Evolutionary conservation across 768 basidiomycete species (phyloP).

Genomic region (Suillus paluster): DNA sequence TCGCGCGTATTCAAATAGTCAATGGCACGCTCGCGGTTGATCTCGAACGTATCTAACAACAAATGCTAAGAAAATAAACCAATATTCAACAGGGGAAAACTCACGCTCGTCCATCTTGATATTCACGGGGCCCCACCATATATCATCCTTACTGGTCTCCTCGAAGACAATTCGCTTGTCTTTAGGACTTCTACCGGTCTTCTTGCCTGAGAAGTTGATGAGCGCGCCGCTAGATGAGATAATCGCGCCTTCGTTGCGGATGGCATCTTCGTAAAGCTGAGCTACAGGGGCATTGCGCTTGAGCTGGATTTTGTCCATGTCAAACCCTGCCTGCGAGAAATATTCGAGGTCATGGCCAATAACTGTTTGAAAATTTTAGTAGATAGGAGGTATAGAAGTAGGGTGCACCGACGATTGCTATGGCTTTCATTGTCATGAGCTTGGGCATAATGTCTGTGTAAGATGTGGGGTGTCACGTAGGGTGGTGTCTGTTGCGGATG

Average conservation of each 20-base stretch:
- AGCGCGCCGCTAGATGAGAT: conserved; percentile 94
- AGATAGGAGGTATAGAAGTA: conserved; percentile 8
- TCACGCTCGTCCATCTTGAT: conserved; percentile 97
- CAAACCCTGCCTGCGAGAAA: conserved; percentile 99
- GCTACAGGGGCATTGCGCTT: conserved; percentile 93
- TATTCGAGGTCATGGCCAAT: conserved; percentile 93
- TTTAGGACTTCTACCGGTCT: conserved; percentile 96
- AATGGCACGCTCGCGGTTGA: conserved; percentile 98
- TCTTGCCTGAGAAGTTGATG: conserved; percentile 99
- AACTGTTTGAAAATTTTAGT: conserved; percentile 50
- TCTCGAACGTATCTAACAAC: conserved; percentile 91
- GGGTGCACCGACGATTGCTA: conserved; percentile 55
- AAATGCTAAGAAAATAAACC: conserved; percentile 4
- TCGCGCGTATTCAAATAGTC: conserved; percentile 99
- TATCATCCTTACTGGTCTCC: conserved; percentile 93
- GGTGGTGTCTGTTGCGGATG: conserved; percentile 77
- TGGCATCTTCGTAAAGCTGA: conserved; percentile 94
- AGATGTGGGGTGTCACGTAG: conserved; percentile 88
- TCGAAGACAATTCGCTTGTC: conserved; percentile 99
- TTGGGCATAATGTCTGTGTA: conserved; percentile 86
- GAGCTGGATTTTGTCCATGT: conserved; percentile 96
- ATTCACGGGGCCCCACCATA: conserved; percentile 99
- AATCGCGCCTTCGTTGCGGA: conserved; percentile 98
- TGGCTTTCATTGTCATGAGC: conserved; percentile 65
- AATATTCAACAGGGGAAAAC: conserved; percentile 31